phyloP scores from a whole-genome alignment of 192 early-diverging fungal species.

The Umbelopsis ramanniana region DNA sequence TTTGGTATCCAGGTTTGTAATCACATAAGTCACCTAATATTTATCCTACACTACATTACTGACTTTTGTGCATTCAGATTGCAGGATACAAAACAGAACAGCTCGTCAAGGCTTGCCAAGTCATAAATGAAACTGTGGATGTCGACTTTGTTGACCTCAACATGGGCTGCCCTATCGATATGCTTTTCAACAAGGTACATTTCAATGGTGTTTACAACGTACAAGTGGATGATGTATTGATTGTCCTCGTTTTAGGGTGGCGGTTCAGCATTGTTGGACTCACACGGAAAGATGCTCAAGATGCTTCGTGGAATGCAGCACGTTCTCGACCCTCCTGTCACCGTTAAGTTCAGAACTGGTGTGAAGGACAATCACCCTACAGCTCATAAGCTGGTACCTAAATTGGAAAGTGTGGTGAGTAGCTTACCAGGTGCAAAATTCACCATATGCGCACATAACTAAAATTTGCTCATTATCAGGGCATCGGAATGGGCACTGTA shows the following conservation, averaged over 20 bases:
- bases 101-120: constrained; percentile 68
- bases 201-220: not conserved
- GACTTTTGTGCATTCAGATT: constrained; percentile 36
- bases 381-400: constrained; percentile 77
- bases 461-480: constrained; percentile 27
- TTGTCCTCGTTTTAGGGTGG: constrained; percentile 56
- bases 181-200: constrained; percentile 68
- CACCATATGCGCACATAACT: not conserved
- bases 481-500: constrained; percentile 65
- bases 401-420: constrained; percentile 62
- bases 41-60: not conserved
- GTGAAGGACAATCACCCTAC: constrained; percentile 59
- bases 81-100: constrained; percentile 64
- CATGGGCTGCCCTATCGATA: constrained; percentile 95
- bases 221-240: not conserved
- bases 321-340: constrained; percentile 80
- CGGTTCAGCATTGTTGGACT: constrained; percentile 81
- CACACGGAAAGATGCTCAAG: constrained; percentile 67
- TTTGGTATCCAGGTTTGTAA: constrained; percentile 83
- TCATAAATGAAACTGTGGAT: constrained; percentile 64
- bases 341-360: constrained; percentile 91
- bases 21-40: not conserved
- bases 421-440: not conserved
- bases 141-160: constrained; percentile 98
- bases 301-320: constrained; percentile 76